phyloP scores from a whole-genome alignment of 2,329 filamentous ascomycete genomes.

The Falciphora oryzae region DNA sequence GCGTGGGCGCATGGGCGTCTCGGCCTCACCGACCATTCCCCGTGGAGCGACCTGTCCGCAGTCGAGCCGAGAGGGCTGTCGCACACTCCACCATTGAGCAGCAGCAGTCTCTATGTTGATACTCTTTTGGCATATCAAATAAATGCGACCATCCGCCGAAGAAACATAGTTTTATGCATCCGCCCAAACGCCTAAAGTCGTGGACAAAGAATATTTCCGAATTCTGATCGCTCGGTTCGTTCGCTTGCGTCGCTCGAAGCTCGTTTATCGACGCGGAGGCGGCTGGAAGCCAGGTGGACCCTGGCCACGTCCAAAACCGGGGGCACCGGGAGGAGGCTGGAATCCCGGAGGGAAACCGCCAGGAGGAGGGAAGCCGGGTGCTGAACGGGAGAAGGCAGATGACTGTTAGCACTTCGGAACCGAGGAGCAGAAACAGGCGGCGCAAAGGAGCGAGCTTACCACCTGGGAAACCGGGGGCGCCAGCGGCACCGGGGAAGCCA shows the following conservation, averaged over 20 bases:
- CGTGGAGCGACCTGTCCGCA: neutral
- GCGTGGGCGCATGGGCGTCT: neutral
- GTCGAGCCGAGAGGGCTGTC: neutral
- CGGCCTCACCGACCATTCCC: neutral
- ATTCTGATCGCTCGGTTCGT: conserved; percentile 11
- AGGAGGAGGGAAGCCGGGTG: conserved; percentile 30
- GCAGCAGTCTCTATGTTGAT: neutral
- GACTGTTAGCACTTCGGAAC: neutral
- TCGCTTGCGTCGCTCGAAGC: too few relatives aligned
- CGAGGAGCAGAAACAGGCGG: conserved; percentile 13
- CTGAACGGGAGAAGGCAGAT: conserved; percentile 29
- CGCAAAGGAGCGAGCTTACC: conserved; percentile 36
- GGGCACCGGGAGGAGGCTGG: conserved; percentile 53
- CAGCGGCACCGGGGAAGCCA: conserved; percentile 44
- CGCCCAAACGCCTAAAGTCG: conserved; percentile 6
- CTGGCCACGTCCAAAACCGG: conserved; percentile 35
- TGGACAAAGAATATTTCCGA: conserved; percentile 10
- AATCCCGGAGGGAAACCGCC: conserved; percentile 36
- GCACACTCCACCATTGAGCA: neutral
- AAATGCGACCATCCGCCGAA: neutral
- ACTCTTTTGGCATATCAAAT: neutral
- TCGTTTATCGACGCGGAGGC: conserved; percentile 52
- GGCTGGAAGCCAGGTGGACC: conserved; percentile 71
- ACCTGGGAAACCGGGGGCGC: conserved; percentile 48
- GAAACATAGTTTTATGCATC: conserved; percentile 3